Conservation (phyloP, 805 yeast species). For the Candida pseudofarinosa region DNA sequence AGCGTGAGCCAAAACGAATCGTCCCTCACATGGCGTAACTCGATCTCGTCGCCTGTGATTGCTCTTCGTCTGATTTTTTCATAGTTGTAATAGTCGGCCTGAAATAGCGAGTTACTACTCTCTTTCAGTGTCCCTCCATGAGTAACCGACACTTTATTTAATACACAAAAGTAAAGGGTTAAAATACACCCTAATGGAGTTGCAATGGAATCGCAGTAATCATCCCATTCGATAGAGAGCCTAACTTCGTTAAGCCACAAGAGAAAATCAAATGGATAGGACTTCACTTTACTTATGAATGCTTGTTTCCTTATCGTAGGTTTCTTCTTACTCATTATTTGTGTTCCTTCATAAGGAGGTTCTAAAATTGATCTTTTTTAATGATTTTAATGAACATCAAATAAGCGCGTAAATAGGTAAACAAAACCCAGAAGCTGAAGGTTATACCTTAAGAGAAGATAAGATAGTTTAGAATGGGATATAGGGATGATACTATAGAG, state of each 20-base stretch:
- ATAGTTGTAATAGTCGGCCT: slow-evolving; percentile 31
- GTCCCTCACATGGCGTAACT: background rate
- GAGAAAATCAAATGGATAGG: slow-evolving; percentile 35
- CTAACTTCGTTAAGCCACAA: slow-evolving; percentile 33
- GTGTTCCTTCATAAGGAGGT: background rate
- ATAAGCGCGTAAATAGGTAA: background rate
- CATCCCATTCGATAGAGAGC: slow-evolving; percentile 41
- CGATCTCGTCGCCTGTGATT: slow-evolving; percentile 1
- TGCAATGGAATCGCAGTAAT: slow-evolving; percentile 24
- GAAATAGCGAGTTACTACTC: slow-evolving; percentile 30
- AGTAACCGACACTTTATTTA: slow-evolving; percentile 20
- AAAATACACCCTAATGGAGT: slow-evolving; percentile 26
- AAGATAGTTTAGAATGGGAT: background rate
- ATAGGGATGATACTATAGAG: slow-evolving; percentile 7
- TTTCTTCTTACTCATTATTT: slow-evolving; percentile 1
- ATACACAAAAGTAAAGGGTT: slow-evolving; percentile 13
- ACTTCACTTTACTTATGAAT: slow-evolving; percentile 24
- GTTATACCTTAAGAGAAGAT: background rate
- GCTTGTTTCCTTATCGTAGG: slow-evolving; percentile 23
- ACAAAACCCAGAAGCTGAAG: background rate
- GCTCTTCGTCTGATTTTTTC: slow-evolving; percentile 22
- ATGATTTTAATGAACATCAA: no score
- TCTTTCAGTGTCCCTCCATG: slow-evolving; percentile 22
- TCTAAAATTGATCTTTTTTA: background rate
- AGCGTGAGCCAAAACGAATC: background rate